phyloP scores from a whole-genome alignment of 345 rosid genomes.

The Hypericum perforatum region DNA sequence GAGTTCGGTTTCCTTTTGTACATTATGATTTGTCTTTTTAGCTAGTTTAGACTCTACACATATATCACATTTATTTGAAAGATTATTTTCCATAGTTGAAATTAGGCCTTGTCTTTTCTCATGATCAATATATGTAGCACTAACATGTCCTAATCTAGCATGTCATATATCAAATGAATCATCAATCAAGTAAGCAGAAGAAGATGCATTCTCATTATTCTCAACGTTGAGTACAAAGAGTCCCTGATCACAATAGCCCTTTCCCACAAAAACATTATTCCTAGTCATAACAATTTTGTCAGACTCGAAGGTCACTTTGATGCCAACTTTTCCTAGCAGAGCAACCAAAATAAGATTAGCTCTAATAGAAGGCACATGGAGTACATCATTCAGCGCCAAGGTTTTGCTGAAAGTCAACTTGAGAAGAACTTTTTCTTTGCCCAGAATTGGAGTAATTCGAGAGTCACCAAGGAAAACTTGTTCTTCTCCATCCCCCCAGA shows the following conservation, averaged over 20 bases:
- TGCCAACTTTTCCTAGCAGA: neutral
- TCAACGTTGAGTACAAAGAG: conserved; percentile 4
- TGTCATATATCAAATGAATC: no score
- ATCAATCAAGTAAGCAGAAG: neutral
- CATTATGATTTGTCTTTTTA: neutral
- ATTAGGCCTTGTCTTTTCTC: neutral
- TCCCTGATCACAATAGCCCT: conserved; percentile 3
- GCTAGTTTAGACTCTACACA: neutral
- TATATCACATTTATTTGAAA: neutral
- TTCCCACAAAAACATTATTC: neutral
- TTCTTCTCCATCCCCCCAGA: no score
- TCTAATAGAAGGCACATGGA: conserved; percentile 3
- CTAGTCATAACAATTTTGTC: conserved; percentile 1
- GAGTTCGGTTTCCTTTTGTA: neutral
- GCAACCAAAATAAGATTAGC: neutral
- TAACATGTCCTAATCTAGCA: neutral
- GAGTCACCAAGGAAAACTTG: no score
- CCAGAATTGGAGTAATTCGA: no score
- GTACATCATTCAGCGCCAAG: neutral
- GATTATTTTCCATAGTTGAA: neutral
- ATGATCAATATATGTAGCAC: neutral
- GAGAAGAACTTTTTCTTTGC: neutral
- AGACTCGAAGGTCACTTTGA: conserved; percentile 1
- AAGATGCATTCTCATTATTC: conserved; percentile 2
- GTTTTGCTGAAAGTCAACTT: neutral